Evolutionary conservation across 148 eudicot genomes (phyloP).

Genomic region (Nyssa sinensis): DNA sequence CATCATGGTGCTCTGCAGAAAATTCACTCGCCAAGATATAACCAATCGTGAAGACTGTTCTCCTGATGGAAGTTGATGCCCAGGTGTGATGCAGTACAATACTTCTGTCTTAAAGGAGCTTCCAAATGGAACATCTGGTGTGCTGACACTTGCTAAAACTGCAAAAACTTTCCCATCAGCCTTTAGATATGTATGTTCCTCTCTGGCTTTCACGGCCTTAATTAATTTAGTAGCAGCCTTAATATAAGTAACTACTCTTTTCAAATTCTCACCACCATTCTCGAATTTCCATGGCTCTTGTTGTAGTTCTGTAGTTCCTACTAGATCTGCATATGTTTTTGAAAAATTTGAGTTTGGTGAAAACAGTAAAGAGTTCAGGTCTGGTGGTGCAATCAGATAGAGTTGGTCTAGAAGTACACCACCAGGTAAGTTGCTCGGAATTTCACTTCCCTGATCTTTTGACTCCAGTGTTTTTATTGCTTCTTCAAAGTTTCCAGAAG

Average conservation of each 20-base stretch:
- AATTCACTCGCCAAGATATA: conserved; percentile 78
- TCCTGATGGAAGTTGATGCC: conserved; percentile 84
- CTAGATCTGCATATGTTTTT: conserved; percentile 41
- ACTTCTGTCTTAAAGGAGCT: conserved; percentile 64
- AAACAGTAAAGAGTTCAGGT: conserved; percentile 66
- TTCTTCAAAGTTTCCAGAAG: conserved; percentile 61
- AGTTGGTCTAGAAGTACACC: conserved; percentile 73
- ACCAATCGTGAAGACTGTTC: conserved; percentile 69
- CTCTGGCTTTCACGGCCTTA: conserved; percentile 76
- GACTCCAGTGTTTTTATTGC: conserved; percentile 49
- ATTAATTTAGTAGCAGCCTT: conserved; percentile 67
- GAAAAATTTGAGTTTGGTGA: conserved; percentile 69
- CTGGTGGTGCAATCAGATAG: conserved; percentile 53
- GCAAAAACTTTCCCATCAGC: conserved; percentile 74
- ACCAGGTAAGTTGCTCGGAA: conserved; percentile 63
- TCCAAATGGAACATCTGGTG: conserved; percentile 95
- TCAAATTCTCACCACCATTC: conserved; percentile 40
- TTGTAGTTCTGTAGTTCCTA: conserved; percentile 57
- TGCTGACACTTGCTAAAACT: conserved; percentile 59
- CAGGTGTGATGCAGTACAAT: conserved; percentile 69
- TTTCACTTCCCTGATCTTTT: conserved; percentile 51
- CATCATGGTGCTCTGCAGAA: conserved; percentile 93
- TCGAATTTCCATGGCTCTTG: conserved; percentile 70
- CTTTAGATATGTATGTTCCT: conserved; percentile 78
- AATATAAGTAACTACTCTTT: conserved; percentile 56